Conservation (phyloP, 2,329 filamentous ascomycete species). For the Albophoma yamanashiensis region DNA sequence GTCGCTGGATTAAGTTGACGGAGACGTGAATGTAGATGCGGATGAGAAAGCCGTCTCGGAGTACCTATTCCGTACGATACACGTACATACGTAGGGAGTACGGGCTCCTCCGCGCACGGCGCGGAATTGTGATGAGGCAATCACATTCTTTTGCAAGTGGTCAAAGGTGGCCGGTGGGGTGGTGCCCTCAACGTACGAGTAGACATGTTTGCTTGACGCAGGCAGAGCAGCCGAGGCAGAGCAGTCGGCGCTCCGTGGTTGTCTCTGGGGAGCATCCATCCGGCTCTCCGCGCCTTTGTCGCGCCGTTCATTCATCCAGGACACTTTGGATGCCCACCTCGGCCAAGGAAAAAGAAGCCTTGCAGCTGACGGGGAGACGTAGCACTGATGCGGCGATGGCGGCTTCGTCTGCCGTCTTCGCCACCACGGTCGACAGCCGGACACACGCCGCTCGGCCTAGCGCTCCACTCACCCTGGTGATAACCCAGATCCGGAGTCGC, state of each 20-base stretch:
- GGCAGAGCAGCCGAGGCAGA: neutral
- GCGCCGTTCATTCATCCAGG: neutral
- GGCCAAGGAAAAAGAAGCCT: neutral
- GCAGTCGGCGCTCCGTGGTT: neutral
- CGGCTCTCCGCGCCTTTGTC: neutral
- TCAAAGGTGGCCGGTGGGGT: neutral
- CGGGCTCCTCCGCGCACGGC: too few species aligned
- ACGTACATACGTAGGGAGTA: too few species aligned
- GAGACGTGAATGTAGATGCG: slow-evolving; percentile 1
- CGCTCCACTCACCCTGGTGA: neutral
- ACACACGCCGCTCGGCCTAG: neutral
- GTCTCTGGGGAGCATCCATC: neutral
- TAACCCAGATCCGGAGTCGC: neutral
- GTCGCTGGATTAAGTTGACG: neutral
- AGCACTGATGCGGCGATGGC: neutral
- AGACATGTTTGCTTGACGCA: neutral
- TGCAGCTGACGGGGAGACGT: neutral
- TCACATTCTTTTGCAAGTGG: neutral
- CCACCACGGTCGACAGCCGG: neutral
- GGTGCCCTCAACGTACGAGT: neutral
- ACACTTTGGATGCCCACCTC: neutral
- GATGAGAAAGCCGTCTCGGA: neutral
- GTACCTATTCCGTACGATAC: neutral
- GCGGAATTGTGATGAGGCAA: neutral
- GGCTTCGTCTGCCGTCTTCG: neutral